Evolutionary conservation across 768 basidiomycete genomes (phyloP), one percentile per base, ranked within the genome.

Genomic region (Leccinum truebloodii): DNA sequence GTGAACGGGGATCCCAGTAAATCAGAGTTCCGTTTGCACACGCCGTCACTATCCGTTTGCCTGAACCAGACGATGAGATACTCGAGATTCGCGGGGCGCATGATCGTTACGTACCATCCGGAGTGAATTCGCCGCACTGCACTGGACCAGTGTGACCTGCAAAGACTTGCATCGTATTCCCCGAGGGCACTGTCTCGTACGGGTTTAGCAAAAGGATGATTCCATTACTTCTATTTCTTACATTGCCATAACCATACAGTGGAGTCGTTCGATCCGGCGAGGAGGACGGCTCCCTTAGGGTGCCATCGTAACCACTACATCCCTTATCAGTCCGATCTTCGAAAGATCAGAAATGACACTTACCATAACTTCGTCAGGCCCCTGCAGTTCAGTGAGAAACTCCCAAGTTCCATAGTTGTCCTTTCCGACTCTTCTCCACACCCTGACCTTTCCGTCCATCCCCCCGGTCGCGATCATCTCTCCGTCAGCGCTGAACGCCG

Each of bases 171-270:
- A 99, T 95, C 55, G 89, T 95, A 64, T 86, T 90, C 48, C 97
- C 97, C 6, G 90, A 91, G 3, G 97, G 97, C 30, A 99, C 96
- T 98, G 72, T 59, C 53, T 53, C 34, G 26, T 8, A 52, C 55
- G 52, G 35, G n/a, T 20, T 65, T 8, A 66, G 55, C 10, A 39
- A 1, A 24, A 52, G 9, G 44, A 48, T 22, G 9, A n/a, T 7
- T 10, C 22, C 3, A 14, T 34, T 6, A 8, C 30, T 28, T 24
- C 54, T 26, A 12, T 7, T n/a, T 76, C 89, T 67, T 74, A 97
- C 96, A 77, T 79, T 98, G 94, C 95, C 95, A 99, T 64, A 99
- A 78, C 97, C 97, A 99, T 26, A 94, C 86, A 1, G 92, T 96
- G 7, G 89, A 84, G 74, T 98, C 96, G 65, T 96, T 93, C 8